A percentile compares a stretch with the other conserved stretches of the same genome.
These are phyloP conservation scores for Pochonia chlamydosporia DNA, from an alignment of 2,329 filamentous ascomycete genomes.

Conservation along the genomic window DNA sequence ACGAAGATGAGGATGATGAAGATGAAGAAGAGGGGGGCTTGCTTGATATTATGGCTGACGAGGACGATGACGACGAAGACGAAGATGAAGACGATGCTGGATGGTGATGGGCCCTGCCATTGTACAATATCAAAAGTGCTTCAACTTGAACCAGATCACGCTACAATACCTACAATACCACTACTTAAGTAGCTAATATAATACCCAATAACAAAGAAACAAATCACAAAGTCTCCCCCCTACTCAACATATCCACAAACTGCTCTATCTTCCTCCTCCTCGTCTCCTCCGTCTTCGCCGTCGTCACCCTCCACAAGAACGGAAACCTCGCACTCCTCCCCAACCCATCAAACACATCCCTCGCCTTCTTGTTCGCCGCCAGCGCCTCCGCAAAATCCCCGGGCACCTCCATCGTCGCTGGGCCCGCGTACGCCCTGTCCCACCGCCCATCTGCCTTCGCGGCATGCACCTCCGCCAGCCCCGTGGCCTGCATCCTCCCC, in stretches of 20 bases:
- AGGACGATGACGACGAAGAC: slow-evolving; percentile 22
- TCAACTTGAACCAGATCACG: too few relatives aligned
- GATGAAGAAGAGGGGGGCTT: slow-evolving; percentile 18
- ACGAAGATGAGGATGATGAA: slow-evolving; percentile 13
- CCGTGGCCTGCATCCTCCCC: slow-evolving; percentile 43
- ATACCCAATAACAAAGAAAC: slow-evolving; percentile 4
- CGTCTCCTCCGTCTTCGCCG: slow-evolving; percentile 30
- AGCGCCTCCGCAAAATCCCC: slow-evolving; percentile 42
- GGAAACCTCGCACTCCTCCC: slow-evolving; percentile 39
- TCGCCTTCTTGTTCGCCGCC: slow-evolving; percentile 26
- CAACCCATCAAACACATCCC: slow-evolving; percentile 35
- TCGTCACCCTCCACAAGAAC: slow-evolving; percentile 40
- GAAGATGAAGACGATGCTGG: slow-evolving; percentile 13
- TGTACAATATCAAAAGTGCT: too few relatives aligned
- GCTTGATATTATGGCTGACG: slow-evolving; percentile 27
- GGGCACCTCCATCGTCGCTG: slow-evolving; percentile 40
- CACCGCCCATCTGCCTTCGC: slow-evolving; percentile 54
- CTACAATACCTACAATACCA: too few relatives aligned
- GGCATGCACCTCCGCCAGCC: slow-evolving; percentile 43
- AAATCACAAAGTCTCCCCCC: slow-evolving; percentile 23
- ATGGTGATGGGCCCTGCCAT: neutral
- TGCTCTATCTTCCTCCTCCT: slow-evolving; percentile 31
- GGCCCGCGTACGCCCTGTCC: slow-evolving; percentile 49
- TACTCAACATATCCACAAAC: slow-evolving; percentile 33
- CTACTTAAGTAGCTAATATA: too few relatives aligned